Percentiles rank a stretch among this genome's conserved stretches.
Evolutionary conservation across 345 rosid species (phyloP).

Genomic region (Gossypium sturtianum): DNA sequence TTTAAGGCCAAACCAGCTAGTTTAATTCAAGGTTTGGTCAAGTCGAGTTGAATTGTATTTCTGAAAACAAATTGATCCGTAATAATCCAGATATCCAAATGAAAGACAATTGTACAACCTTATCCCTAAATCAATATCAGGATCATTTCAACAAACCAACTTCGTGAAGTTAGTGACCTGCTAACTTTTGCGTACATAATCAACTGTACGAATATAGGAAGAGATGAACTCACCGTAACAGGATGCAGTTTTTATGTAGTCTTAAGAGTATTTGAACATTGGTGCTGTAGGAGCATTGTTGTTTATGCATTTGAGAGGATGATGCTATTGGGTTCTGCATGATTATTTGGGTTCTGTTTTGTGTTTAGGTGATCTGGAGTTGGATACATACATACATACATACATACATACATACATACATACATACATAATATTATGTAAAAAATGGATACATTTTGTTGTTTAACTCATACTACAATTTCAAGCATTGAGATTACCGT

Average conservation of each 20-base stretch:
- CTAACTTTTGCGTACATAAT: constrained; percentile 31
- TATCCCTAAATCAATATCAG: background rate
- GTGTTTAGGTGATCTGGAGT: background rate
- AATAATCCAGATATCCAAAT: background rate
- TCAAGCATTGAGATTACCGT: constrained; percentile 39
- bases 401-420: too few species aligned
- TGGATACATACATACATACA: background rate
- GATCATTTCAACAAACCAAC: background rate
- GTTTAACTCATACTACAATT: background rate
- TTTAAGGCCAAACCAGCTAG: background rate
- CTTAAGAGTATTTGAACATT: background rate
- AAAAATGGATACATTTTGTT: background rate
- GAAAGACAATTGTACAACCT: background rate
- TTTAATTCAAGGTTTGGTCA: background rate
- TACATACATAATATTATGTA: background rate
- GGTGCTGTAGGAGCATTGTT: too few species aligned
- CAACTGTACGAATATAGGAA: constrained; percentile 38
- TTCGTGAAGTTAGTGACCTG: background rate
- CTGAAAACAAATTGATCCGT: background rate
- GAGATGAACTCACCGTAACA: constrained; percentile 18
- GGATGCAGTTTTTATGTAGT: constrained; percentile 36
- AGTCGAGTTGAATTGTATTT: background rate
- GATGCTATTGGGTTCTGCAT: constrained; percentile 15
- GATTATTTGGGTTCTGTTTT: constrained; percentile 3
- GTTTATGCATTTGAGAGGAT: constrained; percentile 7